Evolutionary conservation across 1,139 yeast species (phyloP).

Genomic region (Suhomyces bribrorum): DNA sequence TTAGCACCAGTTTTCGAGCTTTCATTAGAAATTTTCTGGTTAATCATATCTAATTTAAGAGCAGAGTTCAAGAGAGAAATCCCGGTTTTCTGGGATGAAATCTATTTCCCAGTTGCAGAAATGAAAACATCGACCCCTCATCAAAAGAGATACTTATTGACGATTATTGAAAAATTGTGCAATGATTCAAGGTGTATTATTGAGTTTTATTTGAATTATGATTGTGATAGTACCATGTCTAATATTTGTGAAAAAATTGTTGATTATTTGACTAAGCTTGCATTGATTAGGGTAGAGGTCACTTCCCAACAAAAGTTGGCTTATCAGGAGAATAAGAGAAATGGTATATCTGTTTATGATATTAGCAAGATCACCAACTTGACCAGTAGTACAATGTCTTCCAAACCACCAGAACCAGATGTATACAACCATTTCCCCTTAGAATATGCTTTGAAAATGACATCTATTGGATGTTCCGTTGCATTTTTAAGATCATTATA

Average conservation of each 20-base stretch:
- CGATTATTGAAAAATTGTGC: slow-evolving; percentile 76
- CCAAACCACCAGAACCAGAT: slow-evolving; percentile 66
- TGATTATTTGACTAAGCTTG: slow-evolving; percentile 72
- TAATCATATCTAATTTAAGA: slow-evolving; percentile 77
- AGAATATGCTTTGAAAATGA: slow-evolving; percentile 83
- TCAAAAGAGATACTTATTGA: slow-evolving; percentile 84
- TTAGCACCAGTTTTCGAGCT: slow-evolving; percentile 91
- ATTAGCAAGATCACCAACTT: slow-evolving; percentile 71
- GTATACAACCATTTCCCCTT: slow-evolving; percentile 58
- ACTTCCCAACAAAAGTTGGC: slow-evolving; percentile 67
- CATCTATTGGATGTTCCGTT: slow-evolving; percentile 77
- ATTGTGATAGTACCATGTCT: slow-evolving; percentile 83
- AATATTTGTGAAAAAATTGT: slow-evolving; percentile 83
- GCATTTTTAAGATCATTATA: slow-evolving; percentile 79
- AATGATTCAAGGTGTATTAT: slow-evolving; percentile 88
- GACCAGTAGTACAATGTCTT: slow-evolving; percentile 64
- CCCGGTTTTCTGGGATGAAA: slow-evolving; percentile 90
- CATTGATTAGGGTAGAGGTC: slow-evolving; percentile 71
- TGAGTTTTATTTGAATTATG: slow-evolving; percentile 92
- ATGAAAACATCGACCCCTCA: slow-evolving; percentile 89
- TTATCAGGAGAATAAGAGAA: slow-evolving; percentile 61
- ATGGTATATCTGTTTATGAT: slow-evolving; percentile 73
- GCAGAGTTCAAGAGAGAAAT: slow-evolving; percentile 88
- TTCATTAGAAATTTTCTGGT: slow-evolving; percentile 91
- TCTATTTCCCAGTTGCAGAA: slow-evolving; percentile 91